Evolutionary conservation across 192 early-diverging fungal genomes (phyloP).

Genomic region (Mortierella claussenii): DNA sequence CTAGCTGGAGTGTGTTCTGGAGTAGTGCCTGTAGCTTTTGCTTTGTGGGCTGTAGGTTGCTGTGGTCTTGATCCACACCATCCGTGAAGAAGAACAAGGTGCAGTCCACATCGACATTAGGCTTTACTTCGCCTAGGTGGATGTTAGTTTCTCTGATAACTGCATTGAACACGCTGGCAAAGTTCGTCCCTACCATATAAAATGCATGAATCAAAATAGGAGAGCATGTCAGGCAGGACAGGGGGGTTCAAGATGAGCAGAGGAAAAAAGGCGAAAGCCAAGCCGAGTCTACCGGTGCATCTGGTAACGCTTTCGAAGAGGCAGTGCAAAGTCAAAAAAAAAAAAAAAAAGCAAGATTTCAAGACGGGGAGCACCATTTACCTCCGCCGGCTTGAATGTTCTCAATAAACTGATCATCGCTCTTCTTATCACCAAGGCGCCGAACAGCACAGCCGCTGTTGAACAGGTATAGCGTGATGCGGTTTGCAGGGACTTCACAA

Average conservation of each 20-base stretch:
- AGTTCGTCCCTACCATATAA: conserved; percentile 38
- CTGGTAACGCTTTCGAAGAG: too few species aligned
- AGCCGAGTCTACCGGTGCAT: too few species aligned
- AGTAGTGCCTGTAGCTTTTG: conserved; percentile 3
- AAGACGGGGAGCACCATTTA: not conserved
- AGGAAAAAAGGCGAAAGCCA: conserved; percentile 1
- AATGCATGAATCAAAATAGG: not conserved
- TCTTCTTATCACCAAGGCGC: conserved; percentile 19
- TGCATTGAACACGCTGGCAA: conserved; percentile 36
- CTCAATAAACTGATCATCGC: conserved; percentile 30
- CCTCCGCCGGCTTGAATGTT: conserved; percentile 38
- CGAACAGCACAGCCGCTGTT: conserved; percentile 22
- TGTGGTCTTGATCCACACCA: conserved; percentile 18
- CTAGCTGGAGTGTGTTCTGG: conserved; percentile 11
- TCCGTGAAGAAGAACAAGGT: conserved; percentile 58
- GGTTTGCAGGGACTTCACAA: conserved; percentile 4
- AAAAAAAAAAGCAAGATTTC: not conserved
- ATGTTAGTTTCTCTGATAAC: conserved; percentile 10
- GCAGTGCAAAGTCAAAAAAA: conserved; percentile 1
- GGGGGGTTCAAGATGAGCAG: too few species aligned
- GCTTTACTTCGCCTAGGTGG: conserved; percentile 1
- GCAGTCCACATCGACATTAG: conserved; percentile 19
- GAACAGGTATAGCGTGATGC: conserved; percentile 49
- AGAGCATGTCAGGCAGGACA: too few species aligned
- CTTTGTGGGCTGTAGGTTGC: not conserved